Evolutionary conservation across 2,329 filamentous ascomycete genomes (phyloP).

Genomic region (Exophiala viscosa): DNA sequence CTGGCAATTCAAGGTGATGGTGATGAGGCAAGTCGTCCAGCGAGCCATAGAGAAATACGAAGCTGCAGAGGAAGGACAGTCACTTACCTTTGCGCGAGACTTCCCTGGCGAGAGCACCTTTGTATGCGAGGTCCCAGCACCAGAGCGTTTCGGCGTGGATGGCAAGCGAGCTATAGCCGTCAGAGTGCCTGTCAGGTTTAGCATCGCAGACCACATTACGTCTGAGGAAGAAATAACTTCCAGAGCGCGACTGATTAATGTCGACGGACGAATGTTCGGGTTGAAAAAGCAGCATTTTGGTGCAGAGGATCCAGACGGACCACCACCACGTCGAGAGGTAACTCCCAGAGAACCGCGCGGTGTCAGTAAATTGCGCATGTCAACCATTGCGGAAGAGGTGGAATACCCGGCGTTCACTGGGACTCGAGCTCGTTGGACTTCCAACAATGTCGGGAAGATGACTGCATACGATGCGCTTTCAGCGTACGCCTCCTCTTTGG

Average conservation of each 20-base stretch:
- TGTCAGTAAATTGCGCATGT: neutral
- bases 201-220: no score
- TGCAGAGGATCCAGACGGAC: no score
- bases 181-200: no score
- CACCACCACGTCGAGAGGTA: no score
- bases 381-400: neutral
- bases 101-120: no score
- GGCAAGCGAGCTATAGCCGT: no score
- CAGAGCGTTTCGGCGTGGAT: neutral
- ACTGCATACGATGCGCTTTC: conserved; percentile 1
- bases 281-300: no score
- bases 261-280: no score
- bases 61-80: neutral
- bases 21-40: neutral
- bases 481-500: neutral
- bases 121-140: neutral
- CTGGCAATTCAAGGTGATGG: neutral
- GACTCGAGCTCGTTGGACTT: conserved; percentile 1
- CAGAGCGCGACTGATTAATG: no score
- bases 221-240: no score
- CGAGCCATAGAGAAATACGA: neutral
- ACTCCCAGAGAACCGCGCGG: no score
- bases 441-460: neutral
- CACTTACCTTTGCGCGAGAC: neutral
- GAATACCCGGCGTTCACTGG: conserved; percentile 4